phyloP scores from a whole-genome alignment of 2,329 filamentous ascomycete species.

The Fusarium sp. region DNA sequence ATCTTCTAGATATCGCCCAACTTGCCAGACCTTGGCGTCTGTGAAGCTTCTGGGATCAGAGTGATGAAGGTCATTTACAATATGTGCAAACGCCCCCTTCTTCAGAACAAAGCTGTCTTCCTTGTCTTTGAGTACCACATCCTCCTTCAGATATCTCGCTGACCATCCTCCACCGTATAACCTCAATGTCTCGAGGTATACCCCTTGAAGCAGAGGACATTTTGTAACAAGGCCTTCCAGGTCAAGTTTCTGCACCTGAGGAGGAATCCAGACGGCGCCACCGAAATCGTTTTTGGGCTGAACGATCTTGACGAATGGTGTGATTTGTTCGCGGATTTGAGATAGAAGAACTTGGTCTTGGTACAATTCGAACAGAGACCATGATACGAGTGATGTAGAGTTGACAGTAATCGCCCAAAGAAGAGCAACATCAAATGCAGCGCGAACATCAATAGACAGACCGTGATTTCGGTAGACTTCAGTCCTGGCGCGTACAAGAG shows the following conservation, averaged over 20 bases:
- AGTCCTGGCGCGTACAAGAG: constrained; percentile 45
- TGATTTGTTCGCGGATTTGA: constrained; percentile 52
- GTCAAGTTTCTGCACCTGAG: constrained; percentile 48
- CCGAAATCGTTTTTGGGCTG: constrained; percentile 51
- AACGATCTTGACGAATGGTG: constrained; percentile 43
- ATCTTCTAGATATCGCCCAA: constrained; percentile 46
- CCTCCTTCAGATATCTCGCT: constrained; percentile 45
- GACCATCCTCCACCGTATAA: constrained; percentile 50
- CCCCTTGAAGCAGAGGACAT: constrained; percentile 52
- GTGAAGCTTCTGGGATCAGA: constrained; percentile 47
- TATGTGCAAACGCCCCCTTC: constrained; percentile 49
- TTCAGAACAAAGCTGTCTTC: constrained; percentile 44
- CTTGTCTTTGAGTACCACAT: constrained; percentile 45
- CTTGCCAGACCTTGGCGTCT: constrained; percentile 49
- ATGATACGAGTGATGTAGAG: constrained; percentile 50
- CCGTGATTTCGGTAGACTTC: constrained; percentile 43
- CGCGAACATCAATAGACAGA: constrained; percentile 46
- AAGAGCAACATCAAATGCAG: constrained; percentile 48
- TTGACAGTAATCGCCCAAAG: constrained; percentile 53
- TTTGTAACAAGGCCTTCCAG: constrained; percentile 48
- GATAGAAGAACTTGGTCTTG: constrained; percentile 50
- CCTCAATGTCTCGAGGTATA: constrained; percentile 53
- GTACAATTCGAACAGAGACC: constrained; percentile 54
- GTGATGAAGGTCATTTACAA: constrained; percentile 48
- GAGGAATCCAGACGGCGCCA: constrained; percentile 47